A percentile compares a stretch with the other conserved stretches of the same genome.
These are phyloP conservation scores for Torrubiella hemipterigena DNA, from an alignment of 2,329 filamentous ascomycete genomes.

Conservation along the genomic window DNA sequence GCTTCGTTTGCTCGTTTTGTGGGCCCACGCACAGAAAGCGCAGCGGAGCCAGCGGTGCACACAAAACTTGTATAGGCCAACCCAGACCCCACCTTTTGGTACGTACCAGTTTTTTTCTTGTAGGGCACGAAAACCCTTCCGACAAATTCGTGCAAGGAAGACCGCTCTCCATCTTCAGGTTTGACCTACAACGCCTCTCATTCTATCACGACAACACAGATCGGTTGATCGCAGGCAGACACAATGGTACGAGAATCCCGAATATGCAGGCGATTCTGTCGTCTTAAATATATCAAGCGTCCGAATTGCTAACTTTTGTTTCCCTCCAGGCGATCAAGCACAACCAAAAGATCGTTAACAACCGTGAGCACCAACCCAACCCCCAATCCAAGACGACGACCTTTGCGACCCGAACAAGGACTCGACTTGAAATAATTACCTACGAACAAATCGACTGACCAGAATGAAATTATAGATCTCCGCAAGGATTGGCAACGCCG, in stretches of 20 bases:
- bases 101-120: constrained; percentile 15
- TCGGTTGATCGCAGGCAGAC: constrained; percentile 38
- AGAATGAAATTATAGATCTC: constrained; percentile 54
- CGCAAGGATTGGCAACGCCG: constrained; percentile 99
- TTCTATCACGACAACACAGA: no score
- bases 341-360: constrained; percentile 97
- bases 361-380: constrained; percentile 52
- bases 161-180: no score
- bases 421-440: constrained; percentile 2
- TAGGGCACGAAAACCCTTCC: constrained; percentile 31
- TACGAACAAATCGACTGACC: constrained; percentile 3
- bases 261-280: no score
- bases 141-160: no score
- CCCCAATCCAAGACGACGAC: constrained; percentile 16
- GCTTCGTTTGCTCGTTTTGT: constrained; percentile 4
- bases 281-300: no score
- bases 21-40: no score
- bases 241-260: constrained; percentile 13
- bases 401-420: constrained; percentile 16
- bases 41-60: no score
- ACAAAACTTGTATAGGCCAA: no score
- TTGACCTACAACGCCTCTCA: no score
- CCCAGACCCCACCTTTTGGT: no score
- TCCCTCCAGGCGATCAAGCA: constrained; percentile 83
- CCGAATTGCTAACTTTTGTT: constrained; percentile 17